Evolutionary conservation across 129 eudicot species (phyloP), one percentile per base, ranked within the genome.

Genomic region (Smallanthus sonchifolius): DNA sequence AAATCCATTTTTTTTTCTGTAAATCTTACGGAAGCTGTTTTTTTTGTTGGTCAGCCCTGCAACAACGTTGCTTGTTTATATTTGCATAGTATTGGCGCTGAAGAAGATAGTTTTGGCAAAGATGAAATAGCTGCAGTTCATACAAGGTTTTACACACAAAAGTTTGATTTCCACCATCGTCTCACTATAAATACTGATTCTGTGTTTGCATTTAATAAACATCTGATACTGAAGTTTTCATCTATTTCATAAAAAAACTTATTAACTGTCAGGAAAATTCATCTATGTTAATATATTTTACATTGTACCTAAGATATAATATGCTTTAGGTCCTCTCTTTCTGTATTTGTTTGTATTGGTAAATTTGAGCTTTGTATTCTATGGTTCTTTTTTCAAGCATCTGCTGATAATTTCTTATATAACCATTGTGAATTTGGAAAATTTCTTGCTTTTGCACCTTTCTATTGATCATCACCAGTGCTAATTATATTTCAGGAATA

Each of bases 101-200:
- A 91, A 70, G 95, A 88, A 78, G 97, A 91, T 83, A 91, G 92
- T 79, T 91, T 91, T 81, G 86, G 95, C 40, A 91, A 83, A 86
- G 97, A 91, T 71, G 97, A 91, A 83, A 92, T 70, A 84, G 97
- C 97, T 74, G 97, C 96, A 43, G 92, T 81, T 59, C 92, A 88
- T 71, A 91, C 97, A 45, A 88, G 97, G 94, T 91, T 83, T 82
- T 43, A 17, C 37, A 72, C 44, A 62, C 68, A 60, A 20, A 49
- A 9, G 16, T 30, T 69, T 10, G 39, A 0, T 63, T 47, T 48
- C 51, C 10, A 14, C 17, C 68, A n/a, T 6, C 56, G 24, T 40
- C 48, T 32, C 66, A 55, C 16, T 30, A 67, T 67, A 20, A 62
- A 51, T 44, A 24, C 24, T 19, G 30, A 42, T 34, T 13, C 6